These are phyloP conservation scores for Penstemon newberryi DNA, from an alignment of 257 asterid species.

Conservation along the genomic window DNA sequence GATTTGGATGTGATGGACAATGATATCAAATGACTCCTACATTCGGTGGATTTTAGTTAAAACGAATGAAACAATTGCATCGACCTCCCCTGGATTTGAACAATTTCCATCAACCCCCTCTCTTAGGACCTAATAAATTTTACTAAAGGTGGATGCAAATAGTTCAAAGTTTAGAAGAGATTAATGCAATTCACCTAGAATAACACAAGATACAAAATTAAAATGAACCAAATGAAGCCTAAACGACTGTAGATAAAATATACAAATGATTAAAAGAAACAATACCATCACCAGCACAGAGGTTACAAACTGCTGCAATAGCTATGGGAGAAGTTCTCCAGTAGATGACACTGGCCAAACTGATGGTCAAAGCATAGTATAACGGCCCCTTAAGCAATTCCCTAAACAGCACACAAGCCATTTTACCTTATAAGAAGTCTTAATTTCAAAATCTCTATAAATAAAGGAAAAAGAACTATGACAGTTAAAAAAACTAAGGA, in stretches of 20 bases:
- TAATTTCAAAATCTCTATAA: slow-evolving; percentile 8
- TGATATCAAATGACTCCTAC: too few species aligned
- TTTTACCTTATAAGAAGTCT: slow-evolving; percentile 26
- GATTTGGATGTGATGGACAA: too few species aligned
- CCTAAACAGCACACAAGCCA: slow-evolving; percentile 44
- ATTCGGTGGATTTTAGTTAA: too few species aligned
- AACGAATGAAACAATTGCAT: too few species aligned
- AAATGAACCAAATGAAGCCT: too few species aligned
- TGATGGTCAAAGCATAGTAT: slow-evolving; percentile 78
- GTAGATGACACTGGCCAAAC: slow-evolving; percentile 69
- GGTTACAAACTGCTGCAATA: slow-evolving; percentile 80
- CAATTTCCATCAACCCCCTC: too few species aligned
- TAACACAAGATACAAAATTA: too few species aligned
- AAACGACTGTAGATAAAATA: not conserved
- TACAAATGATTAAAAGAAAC: not conserved
- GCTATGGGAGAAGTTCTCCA: slow-evolving; percentile 95
- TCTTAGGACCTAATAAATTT: too few species aligned
- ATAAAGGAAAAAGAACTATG: not conserved
- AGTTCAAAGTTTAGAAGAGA: too few species aligned
- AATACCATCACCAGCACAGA: slow-evolving; percentile 96
- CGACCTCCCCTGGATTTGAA: too few species aligned
- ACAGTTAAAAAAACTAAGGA: not conserved
- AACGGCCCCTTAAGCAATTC: slow-evolving; percentile 95
- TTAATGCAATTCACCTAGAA: too few species aligned
- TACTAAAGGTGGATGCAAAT: too few species aligned